phyloP scores from a whole-genome alignment of 2,329 filamentous ascomycete species.

The Fusarium continuum region DNA sequence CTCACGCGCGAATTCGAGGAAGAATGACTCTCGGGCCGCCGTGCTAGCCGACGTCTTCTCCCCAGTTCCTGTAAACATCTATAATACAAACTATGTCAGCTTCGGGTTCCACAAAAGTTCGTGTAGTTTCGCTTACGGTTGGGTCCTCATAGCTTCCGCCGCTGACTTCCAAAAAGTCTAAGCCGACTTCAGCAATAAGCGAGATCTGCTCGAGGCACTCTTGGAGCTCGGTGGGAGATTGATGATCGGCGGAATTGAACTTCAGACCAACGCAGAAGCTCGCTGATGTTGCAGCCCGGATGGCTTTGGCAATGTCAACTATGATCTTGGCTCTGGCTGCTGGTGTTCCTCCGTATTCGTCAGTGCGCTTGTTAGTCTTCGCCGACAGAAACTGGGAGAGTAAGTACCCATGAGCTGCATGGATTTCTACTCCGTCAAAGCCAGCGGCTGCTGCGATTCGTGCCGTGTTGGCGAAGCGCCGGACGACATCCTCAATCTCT shows the following conservation, averaged over 20 bases:
- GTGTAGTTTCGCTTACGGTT: slow-evolving; percentile 44
- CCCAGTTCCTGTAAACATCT: slow-evolving; percentile 49
- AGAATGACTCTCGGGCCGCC: slow-evolving; percentile 70
- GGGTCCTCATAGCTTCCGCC: slow-evolving; percentile 69
- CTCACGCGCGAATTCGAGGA: slow-evolving; percentile 70
- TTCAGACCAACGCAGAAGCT: slow-evolving; percentile 63
- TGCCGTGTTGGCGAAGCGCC: slow-evolving; percentile 63
- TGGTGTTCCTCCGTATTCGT: slow-evolving; percentile 64
- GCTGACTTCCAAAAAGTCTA: slow-evolving; percentile 75
- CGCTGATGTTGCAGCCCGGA: slow-evolving; percentile 50
- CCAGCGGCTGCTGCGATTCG: slow-evolving; percentile 57
- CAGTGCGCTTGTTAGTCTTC: slow-evolving; percentile 60
- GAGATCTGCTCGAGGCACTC: slow-evolving; percentile 68
- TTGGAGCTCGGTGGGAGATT: slow-evolving; percentile 52
- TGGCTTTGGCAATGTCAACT: slow-evolving; percentile 58
- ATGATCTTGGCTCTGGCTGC: slow-evolving; percentile 60
- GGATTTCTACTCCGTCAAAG: slow-evolving; percentile 57
- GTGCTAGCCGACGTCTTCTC: slow-evolving; percentile 49
- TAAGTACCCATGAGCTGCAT: slow-evolving; percentile 66
- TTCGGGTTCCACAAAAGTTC: neutral
- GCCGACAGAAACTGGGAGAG: slow-evolving; percentile 64
- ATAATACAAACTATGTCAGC: neutral
- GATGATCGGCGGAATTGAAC: slow-evolving; percentile 67
- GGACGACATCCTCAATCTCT: slow-evolving; percentile 64
- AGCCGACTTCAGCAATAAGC: slow-evolving; percentile 56